phyloP scores from a whole-genome alignment of 192 early-diverging fungal genomes.

The Entomortierella chlamydospora region DNA sequence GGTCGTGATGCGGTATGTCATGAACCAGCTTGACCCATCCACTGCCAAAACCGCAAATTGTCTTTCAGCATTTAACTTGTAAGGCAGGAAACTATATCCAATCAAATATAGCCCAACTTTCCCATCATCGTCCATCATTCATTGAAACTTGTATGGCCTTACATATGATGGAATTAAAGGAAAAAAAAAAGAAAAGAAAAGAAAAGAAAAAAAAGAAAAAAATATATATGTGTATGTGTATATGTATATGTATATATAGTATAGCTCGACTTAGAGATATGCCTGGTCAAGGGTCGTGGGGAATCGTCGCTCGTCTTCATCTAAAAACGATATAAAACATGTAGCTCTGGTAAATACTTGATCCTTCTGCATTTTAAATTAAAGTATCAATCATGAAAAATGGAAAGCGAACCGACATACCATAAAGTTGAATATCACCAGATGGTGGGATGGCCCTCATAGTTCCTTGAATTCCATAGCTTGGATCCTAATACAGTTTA shows the following conservation, averaged over 20 bases:
- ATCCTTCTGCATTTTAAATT: too few species aligned
- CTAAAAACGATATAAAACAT: not conserved
- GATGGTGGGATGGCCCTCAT: conserved; percentile 35
- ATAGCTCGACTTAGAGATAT: not conserved
- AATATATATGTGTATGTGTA: too few species aligned
- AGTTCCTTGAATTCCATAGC: conserved; percentile 50
- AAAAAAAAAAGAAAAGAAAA: not conserved
- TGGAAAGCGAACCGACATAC: conserved; percentile 11
- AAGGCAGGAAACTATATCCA: not conserved
- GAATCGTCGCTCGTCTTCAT: conserved; percentile 18
- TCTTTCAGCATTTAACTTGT: conserved; percentile 5
- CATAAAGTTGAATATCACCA: conserved; percentile 26
- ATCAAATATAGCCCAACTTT: not conserved
- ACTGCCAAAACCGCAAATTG: conserved; percentile 37
- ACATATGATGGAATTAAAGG: too few species aligned
- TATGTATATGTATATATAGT: too few species aligned
- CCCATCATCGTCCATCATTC: not conserved
- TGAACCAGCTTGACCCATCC: conserved; percentile 42
- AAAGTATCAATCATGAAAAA: too few species aligned
- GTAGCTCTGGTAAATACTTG: too few species aligned
- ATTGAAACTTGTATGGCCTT: too few species aligned
- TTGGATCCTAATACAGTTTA: conserved; percentile 50
- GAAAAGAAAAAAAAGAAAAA: not conserved
- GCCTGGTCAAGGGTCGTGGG: conserved; percentile 9
- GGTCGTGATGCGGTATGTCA: conserved; percentile 22